Conservation (phyloP, 768 basidiomycete genomes). For the Rickenella mellea region DNA sequence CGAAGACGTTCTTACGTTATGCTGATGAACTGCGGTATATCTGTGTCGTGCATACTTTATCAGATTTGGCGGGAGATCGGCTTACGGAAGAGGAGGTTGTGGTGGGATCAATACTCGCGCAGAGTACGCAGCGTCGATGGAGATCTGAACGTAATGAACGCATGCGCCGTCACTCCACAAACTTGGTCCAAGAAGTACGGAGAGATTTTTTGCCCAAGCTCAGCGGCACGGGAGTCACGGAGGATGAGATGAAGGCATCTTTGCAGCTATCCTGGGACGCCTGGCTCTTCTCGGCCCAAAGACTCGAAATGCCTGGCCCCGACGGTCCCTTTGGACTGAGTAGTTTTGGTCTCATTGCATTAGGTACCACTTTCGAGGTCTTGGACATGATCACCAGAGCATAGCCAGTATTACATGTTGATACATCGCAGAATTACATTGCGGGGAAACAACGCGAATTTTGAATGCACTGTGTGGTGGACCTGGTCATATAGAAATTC, state of each 20-base stretch:
- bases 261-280: constrained; percentile 54
- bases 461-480: too few relatives aligned
- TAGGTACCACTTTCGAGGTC: constrained; percentile 53
- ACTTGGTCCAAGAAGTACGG: constrained; percentile 43
- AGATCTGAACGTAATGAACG: constrained; percentile 48
- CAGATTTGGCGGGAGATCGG: constrained; percentile 41
- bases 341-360: constrained; percentile 61
- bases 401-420: too few relatives aligned
- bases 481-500: too few relatives aligned
- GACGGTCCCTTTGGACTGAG: constrained; percentile 19
- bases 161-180: constrained; percentile 49
- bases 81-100: constrained; percentile 70
- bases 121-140: constrained; percentile 54
- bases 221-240: constrained; percentile 16
- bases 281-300: constrained; percentile 44
- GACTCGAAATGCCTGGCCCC: neutral
- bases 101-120: constrained; percentile 63
- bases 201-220: constrained; percentile 19
- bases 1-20: constrained; percentile 41
- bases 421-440: too few relatives aligned
- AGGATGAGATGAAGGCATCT: constrained; percentile 23
- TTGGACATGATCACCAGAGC: too few relatives aligned
- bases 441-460: too few relatives aligned
- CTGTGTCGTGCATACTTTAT: constrained; percentile 55
- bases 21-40: constrained; percentile 62